These are phyloP conservation scores for Pyricularia grisea DNA, from an alignment of 2,329 filamentous ascomycete species.

Conservation along the genomic window DNA sequence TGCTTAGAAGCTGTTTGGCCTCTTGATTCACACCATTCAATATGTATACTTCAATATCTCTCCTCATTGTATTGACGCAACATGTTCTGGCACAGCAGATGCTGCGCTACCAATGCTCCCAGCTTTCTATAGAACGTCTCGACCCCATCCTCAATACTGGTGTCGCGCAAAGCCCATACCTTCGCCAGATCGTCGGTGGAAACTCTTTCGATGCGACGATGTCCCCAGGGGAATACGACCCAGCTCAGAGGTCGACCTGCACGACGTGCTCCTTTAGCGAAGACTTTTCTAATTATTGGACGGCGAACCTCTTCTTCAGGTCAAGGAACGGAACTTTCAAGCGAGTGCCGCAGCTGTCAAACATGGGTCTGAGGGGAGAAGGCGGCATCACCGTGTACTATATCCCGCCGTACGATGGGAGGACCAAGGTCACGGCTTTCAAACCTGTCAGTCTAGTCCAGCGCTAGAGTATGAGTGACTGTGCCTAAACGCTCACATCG, in stretches of 20 bases:
- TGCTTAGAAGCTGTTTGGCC: neutral
- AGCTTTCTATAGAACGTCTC: slow-evolving; percentile 15
- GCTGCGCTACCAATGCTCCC: slow-evolving; percentile 15
- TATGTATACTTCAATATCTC: neutral
- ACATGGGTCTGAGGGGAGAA: slow-evolving; percentile 2
- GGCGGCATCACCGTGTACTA: slow-evolving; percentile 28
- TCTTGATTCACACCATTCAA: neutral
- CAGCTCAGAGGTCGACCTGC: slow-evolving; percentile 15
- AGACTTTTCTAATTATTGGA: slow-evolving; percentile 28
- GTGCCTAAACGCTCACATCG: neutral
- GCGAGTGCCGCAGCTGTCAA: slow-evolving; percentile 7
- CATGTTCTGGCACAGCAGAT: slow-evolving; percentile 10
- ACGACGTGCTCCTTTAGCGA: slow-evolving; percentile 23
- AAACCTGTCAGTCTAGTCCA: slow-evolving; percentile 19
- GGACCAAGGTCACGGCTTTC: slow-evolving; percentile 30
- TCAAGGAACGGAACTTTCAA: slow-evolving; percentile 21
- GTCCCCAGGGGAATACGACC: slow-evolving; percentile 12
- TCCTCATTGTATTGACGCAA: neutral
- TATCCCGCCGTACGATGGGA: slow-evolving; percentile 27
- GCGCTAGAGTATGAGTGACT: too few species aligned
- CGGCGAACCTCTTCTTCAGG: slow-evolving; percentile 20
- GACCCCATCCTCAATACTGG: slow-evolving; percentile 25
- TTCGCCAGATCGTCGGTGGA: slow-evolving; percentile 30
- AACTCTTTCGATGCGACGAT: slow-evolving; percentile 29
- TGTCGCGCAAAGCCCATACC: slow-evolving; percentile 22